A percentile compares a stretch with the other conserved stretches of the same genome.
These are phyloP conservation scores for Termitomyces sp. DNA, from an alignment of 768 basidiomycete species.

Conservation along the genomic window DNA sequence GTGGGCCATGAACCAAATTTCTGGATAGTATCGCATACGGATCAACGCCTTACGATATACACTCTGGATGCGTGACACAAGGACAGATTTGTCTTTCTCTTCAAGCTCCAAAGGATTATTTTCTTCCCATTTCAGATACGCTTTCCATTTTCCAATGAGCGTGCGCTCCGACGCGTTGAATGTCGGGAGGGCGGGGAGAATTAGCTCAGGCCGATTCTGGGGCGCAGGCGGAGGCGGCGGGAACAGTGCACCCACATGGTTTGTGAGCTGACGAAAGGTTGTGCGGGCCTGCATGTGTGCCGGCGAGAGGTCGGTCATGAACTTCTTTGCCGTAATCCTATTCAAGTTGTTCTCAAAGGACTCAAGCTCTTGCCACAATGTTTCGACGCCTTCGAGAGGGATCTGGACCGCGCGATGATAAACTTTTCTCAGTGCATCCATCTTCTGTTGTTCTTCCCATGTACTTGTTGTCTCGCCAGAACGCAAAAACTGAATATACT, in stretches of 20 bases:
- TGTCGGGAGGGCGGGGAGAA: conserved; percentile 65
- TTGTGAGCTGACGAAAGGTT: conserved; percentile 73
- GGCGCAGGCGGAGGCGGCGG: conserved; percentile 22
- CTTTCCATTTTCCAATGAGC: conserved; percentile 83
- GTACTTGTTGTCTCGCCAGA: conserved; percentile 76
- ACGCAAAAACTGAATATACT: conserved; percentile 88
- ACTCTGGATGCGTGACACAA: conserved; percentile 69
- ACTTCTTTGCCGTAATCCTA: conserved; percentile 93
- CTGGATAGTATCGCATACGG: conserved; percentile 90
- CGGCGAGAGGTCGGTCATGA: conserved; percentile 88
- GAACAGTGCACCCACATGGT: conserved; percentile 62
- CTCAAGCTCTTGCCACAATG: conserved; percentile 93
- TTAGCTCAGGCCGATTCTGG: conserved; percentile 43
- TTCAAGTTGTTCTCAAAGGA: conserved; percentile 87
- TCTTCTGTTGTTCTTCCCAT: conserved; percentile 95
- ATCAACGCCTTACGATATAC: conserved; percentile 88
- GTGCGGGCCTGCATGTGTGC: conserved; percentile 94
- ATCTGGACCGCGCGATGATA: conserved; percentile 94
- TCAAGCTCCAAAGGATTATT: conserved; percentile 91
- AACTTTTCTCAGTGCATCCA: conserved; percentile 86
- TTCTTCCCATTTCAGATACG: conserved; percentile 94
- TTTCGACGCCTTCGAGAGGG: conserved; percentile 89
- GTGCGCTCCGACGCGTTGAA: conserved; percentile 69
- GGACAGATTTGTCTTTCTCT: conserved; percentile 63
- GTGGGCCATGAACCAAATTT: conserved; percentile 96